Evolutionary conservation across 225 moss, liverwort and hornwort species (phyloP).

Genomic region (Sphagnum contortum): DNA sequence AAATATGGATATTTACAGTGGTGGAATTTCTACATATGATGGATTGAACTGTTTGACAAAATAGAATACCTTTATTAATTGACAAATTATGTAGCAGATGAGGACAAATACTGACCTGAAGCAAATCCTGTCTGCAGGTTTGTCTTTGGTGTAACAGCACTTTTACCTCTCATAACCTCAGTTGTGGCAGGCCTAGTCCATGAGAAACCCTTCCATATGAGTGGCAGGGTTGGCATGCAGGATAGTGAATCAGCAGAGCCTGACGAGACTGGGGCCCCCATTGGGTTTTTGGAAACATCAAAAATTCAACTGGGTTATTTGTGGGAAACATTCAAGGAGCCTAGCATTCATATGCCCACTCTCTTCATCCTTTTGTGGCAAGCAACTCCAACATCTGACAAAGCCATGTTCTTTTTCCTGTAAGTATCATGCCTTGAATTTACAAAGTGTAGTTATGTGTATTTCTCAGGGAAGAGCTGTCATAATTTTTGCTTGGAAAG

Average conservation of each 20-base stretch:
- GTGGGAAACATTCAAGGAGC: conserved; percentile 83
- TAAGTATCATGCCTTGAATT: conserved; percentile 16
- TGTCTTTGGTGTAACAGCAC: conserved; percentile 79
- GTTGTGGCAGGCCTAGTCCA: conserved; percentile 69
- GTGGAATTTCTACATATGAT: neutral
- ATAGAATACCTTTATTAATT: neutral
- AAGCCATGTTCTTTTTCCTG: conserved; percentile 96
- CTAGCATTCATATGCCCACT: conserved; percentile 83
- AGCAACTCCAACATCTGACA: conserved; percentile 83
- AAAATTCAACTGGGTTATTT: conserved; percentile 59
- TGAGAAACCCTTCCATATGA: conserved; percentile 47
- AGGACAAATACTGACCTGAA: neutral
- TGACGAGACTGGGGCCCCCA: conserved; percentile 18
- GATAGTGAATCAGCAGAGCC: conserved; percentile 28
- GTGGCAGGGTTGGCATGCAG: conserved; percentile 10
- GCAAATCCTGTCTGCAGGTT: conserved; percentile 41
- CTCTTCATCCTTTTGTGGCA: conserved; percentile 96
- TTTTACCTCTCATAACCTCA: conserved; percentile 80
- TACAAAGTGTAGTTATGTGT: neutral
- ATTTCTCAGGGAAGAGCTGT: neutral
- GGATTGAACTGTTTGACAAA: neutral
- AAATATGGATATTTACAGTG: too few species aligned
- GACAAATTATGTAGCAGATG: neutral
- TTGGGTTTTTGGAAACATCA: conserved; percentile 56
- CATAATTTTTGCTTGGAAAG: too few species aligned